These are phyloP conservation scores for Lentinula raphanica DNA, from an alignment of 768 basidiomycete species.

Conservation along the genomic window DNA sequence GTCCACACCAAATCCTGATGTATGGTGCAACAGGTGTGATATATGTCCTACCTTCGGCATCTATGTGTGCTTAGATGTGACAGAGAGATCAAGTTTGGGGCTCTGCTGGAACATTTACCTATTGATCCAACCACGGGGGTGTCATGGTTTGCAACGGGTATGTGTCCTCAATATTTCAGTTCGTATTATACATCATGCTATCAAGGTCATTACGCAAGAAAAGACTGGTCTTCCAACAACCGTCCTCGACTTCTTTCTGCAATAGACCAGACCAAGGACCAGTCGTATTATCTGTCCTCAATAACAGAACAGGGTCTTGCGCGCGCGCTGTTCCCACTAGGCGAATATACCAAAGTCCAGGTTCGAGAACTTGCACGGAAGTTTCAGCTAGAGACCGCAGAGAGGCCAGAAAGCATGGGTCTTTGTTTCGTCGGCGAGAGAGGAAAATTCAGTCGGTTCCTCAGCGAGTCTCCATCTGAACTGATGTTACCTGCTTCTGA, in stretches of 20 bases:
- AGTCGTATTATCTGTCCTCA: conserved; percentile 86
- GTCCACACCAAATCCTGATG: conserved; percentile 86
- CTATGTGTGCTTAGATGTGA: background rate
- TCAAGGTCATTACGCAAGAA: conserved; percentile 85
- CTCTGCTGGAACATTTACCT: conserved; percentile 62
- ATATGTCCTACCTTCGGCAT: too few relatives aligned
- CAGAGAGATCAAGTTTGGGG: conserved; percentile 91
- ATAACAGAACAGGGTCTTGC: conserved; percentile 61
- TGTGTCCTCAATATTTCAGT: conserved; percentile 3
- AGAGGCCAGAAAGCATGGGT: conserved; percentile 84
- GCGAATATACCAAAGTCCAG: conserved; percentile 55
- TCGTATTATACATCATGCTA: too few relatives aligned
- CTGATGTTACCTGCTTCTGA: background rate
- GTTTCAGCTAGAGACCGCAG: conserved; percentile 64
- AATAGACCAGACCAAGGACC: conserved; percentile 70
- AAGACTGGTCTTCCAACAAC: conserved; percentile 40
- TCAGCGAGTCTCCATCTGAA: conserved; percentile 41
- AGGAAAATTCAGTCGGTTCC: conserved; percentile 62
- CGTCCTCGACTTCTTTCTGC: conserved; percentile 53
- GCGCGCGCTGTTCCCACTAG: conserved; percentile 78
- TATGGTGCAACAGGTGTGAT: conserved; percentile 80
- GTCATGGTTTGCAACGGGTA: conserved; percentile 82
- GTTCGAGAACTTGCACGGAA: conserved; percentile 66
- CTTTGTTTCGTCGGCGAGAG: conserved; percentile 92
- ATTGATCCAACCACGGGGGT: conserved; percentile 19